A percentile compares a stretch with the other conserved stretches of the same genome.
Conservation (phyloP, 2,329 filamentous ascomycete species). For the Scedosporium aurantiacum region DNA sequence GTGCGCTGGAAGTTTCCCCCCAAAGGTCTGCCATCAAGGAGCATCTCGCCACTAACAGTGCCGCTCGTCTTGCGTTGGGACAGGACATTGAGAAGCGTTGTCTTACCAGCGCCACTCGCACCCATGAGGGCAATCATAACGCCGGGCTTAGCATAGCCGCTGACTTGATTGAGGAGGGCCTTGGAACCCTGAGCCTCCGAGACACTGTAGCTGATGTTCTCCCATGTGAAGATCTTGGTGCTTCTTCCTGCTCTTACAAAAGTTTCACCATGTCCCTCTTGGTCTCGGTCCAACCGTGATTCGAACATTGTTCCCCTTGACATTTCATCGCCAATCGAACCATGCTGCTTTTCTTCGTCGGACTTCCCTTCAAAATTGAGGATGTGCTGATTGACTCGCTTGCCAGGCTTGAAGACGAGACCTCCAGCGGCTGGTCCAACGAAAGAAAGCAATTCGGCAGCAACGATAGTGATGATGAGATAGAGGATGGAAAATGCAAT, state of each 20-base stretch:
- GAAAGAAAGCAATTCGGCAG: constrained; percentile 50
- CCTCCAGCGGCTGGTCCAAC: constrained; percentile 53
- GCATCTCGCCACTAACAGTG: constrained; percentile 38
- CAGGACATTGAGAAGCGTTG: constrained; percentile 71
- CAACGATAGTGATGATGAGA: constrained; percentile 34
- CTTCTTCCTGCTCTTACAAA: not conserved
- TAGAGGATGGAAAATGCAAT: constrained; percentile 41
- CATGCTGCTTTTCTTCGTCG: too few relatives aligned
- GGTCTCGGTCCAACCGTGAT: not conserved
- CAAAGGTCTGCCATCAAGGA: constrained; percentile 49
- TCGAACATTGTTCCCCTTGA: not conserved
- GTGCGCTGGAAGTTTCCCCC: constrained; percentile 46
- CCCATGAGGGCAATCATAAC: constrained; percentile 76
- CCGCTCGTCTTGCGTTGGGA: constrained; percentile 42
- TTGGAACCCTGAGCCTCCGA: constrained; percentile 42
- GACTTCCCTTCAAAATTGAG: too few relatives aligned
- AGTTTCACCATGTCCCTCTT: not conserved
- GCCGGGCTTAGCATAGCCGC: constrained; percentile 28
- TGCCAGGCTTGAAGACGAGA: constrained; percentile 56
- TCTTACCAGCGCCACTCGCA: constrained; percentile 64
- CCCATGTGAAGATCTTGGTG: constrained; percentile 39
- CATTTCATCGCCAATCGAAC: too few relatives aligned
- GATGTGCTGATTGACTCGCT: constrained; percentile 37
- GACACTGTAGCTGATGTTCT: constrained; percentile 37
- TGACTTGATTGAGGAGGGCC: constrained; percentile 9